A percentile compares a stretch with the other conserved stretches of the same genome.
Conservation (phyloP, 257 asterid species). For the Primulina eburnea region DNA sequence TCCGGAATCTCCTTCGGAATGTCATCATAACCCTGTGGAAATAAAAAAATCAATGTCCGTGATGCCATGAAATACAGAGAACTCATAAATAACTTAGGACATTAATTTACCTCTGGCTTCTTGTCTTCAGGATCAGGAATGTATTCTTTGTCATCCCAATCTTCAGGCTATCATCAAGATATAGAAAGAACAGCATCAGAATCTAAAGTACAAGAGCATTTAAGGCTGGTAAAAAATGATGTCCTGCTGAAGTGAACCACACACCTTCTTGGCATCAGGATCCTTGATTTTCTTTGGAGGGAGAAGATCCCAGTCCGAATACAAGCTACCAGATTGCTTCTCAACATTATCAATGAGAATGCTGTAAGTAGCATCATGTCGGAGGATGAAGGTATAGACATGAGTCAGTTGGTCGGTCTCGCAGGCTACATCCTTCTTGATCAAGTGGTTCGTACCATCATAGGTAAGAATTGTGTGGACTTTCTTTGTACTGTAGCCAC, state of each 20-base stretch:
- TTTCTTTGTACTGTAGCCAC: slow-evolving; percentile 81
- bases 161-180: slow-evolving; percentile 78
- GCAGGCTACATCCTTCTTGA: slow-evolving; percentile 91
- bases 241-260: not conserved
- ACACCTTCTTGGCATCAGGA: slow-evolving; percentile 90
- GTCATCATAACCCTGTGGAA: slow-evolving; percentile 85
- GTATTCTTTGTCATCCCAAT: slow-evolving; percentile 95
- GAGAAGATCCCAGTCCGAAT: slow-evolving; percentile 89
- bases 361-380: slow-evolving; percentile 93
- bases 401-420: slow-evolving; percentile 96
- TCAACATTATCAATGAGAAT: slow-evolving; percentile 87
- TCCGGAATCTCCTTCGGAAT: slow-evolving; percentile 82
- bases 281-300: slow-evolving; percentile 89
- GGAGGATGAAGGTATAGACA: slow-evolving; percentile 87
- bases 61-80: not conserved
- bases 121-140: slow-evolving; percentile 92
- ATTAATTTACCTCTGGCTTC: slow-evolving; percentile 78
- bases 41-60: not conserved
- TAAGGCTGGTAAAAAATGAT: not conserved
- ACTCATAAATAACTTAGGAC: not conserved
- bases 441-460: slow-evolving; percentile 66
- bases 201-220: not conserved
- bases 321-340: slow-evolving; percentile 92
- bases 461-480: slow-evolving; percentile 84
- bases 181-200: slow-evolving; percentile 6